phyloP scores from a whole-genome alignment of 164 flowering plant species.

The Vitis labrusca region DNA sequence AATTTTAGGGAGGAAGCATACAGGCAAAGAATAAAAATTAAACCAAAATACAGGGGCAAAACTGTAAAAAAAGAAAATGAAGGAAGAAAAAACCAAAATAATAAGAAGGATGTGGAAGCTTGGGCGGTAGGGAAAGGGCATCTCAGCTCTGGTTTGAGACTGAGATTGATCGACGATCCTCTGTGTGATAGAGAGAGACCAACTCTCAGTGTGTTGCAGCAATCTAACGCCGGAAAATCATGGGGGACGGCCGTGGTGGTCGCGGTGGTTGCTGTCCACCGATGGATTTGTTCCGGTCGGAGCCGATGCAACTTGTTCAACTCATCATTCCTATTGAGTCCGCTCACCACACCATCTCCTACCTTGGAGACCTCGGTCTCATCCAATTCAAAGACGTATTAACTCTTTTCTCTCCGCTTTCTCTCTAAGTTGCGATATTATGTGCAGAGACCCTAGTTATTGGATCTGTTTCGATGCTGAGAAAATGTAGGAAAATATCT shows the following conservation, averaged over 20 bases:
- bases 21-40: too few relatives aligned
- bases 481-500: too few relatives aligned
- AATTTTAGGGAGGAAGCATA: too few relatives aligned
- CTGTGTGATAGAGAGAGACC: conserved; percentile 7
- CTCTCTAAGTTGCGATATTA: conserved; percentile 1
- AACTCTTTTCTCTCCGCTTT: conserved; percentile 4
- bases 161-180: not conserved
- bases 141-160: not conserved
- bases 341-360: conserved; percentile 74
- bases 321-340: conserved; percentile 92
- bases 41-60: too few relatives aligned
- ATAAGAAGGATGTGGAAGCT: not conserved
- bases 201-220: not conserved
- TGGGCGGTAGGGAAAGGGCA: not conserved
- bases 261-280: conserved; percentile 73
- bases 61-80: too few relatives aligned
- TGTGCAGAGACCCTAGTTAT: too few relatives aligned
- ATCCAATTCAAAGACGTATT: conserved; percentile 91
- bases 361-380: conserved; percentile 88
- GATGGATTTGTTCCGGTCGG: conserved; percentile 79
- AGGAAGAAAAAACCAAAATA: too few relatives aligned
- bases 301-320: conserved; percentile 90
- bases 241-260: conserved; percentile 19
- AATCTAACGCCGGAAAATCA: not conserved
- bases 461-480: too few relatives aligned